Base-by-base conservation (phyloP, 345 rosid species). In the Conringia planisiliqua region DNA sequence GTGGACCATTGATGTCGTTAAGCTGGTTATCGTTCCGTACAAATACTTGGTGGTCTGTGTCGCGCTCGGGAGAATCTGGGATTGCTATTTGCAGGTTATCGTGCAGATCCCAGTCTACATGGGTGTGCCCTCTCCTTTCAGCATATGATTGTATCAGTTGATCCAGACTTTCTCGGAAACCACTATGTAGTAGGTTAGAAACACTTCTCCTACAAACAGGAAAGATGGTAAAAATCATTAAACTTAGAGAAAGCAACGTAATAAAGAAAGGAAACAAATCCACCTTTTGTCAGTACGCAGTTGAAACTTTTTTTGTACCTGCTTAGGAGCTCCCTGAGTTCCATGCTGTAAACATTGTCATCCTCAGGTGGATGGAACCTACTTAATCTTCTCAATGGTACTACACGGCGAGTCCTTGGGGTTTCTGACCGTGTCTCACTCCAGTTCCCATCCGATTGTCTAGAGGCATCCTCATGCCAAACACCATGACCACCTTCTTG, bases 161-260 rank as follows among this genome's bases (percentile, higher is more conserved):
- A 76, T 96, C 99, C 78, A 96, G 82, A 71, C 97, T 96, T 87
- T 96, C 99, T 51, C 99, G 97, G 86, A 96, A 96, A 42, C 97
- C 98, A 78, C 99, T 96, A 44, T 91, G 89, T 80, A 96, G 91
- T 74, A 96, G 95, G 83, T 90, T 96, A 51, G 99, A 92, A 74
- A 96, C 99, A 48, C 96, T 96, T 81, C 98, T 88, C 90, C 99
- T 92, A 69, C 66, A 54, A 72, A 51, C 58, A 33, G 6, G 66
- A 59, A 44, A 39, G 26, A 66, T 56, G 7, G 30, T 10, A 22
- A 6, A 18, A 60, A 38, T 11, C 33, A 40, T 68, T 27, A 70
- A 7, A 14, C 7, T 16, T 63, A 58, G 38, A 48, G 29, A n/a
- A 42, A 40, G 44, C 46, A 73, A 68, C 42, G 65, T 32, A 11